Conservation (phyloP, 208 protist genomes). For the Leishmania guyanensis region DNA sequence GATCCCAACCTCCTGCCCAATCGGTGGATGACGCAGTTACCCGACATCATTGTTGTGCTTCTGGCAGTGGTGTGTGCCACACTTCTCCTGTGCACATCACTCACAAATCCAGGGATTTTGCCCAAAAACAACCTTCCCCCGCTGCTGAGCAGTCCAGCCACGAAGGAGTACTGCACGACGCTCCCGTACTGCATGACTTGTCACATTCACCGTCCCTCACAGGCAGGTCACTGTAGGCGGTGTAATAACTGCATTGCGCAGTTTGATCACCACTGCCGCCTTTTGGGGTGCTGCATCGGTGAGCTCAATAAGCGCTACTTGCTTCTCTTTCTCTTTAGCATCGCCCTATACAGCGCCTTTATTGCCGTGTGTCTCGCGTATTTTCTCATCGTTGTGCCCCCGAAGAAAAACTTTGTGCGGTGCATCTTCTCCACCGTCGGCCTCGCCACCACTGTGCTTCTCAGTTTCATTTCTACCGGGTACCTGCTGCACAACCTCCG, state of each 20-base stretch:
- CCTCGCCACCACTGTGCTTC: slow-evolving; percentile 8
- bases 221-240: slow-evolving; percentile 30
- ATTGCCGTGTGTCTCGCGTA: slow-evolving; percentile 24
- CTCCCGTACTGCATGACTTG: slow-evolving; percentile 32
- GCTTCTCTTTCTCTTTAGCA: slow-evolving; percentile 25
- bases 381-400: slow-evolving; percentile 19
- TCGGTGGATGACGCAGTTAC: slow-evolving; percentile 29
- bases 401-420: slow-evolving; percentile 14
- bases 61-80: slow-evolving; percentile 10
- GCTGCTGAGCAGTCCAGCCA: slow-evolving; percentile 11
- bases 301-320: slow-evolving; percentile 38
- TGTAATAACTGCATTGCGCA: slow-evolving; percentile 39
- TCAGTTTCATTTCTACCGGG: slow-evolving; percentile 20
- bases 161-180: slow-evolving; percentile 32
- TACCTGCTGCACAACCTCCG: slow-evolving; percentile 34
- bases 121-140: slow-evolving; percentile 19
- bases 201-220: slow-evolving; percentile 32
- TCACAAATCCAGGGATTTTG: slow-evolving; percentile 34
- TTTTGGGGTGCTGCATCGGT: slow-evolving; percentile 37
- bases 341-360: slow-evolving; percentile 12
- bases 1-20: slow-evolving; percentile 16
- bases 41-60: slow-evolving; percentile 20
- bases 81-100: slow-evolving; percentile 27
- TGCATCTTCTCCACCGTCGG: slow-evolving; percentile 26
- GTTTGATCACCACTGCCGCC: slow-evolving; percentile 36